Base-by-base conservation (phyloP, 306 rosid species). In the Trichosanthes cucumerina region DNA sequence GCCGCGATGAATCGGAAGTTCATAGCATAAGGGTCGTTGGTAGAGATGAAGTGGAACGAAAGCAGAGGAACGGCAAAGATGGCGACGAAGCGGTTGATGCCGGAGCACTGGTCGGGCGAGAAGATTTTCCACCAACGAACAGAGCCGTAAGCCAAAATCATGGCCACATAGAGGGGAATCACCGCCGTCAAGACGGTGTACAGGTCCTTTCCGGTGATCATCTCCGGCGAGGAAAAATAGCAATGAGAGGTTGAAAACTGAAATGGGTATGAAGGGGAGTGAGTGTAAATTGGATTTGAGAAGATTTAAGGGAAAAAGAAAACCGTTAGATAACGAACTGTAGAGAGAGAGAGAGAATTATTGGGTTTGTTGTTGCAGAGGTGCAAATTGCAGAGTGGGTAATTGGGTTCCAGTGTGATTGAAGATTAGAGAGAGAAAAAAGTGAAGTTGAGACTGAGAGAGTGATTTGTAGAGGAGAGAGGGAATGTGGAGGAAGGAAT, bases 51-150 rank as follows among this genome's bases (percentile, higher is more conserved):
- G 28, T 79, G 81, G 15, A 79, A 79, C 1, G 81, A 79, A 66
- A 79, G 81, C 14, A 79, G 23, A 5, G 81, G 76, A 9, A 65
- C 81, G 0, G 81, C 81, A 10, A 79, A 79, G 54, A 79, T 54
- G 14, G 81, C 81, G 0, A 79, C 81, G 36, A 79, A 79, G 9
- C 81, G 81, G 66, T 79, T 79, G 81, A 79, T 79, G 4, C 81
- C 81, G 47, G 81, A 79, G 52, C 81, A 79, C 38, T 79, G 81
- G 4, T 79, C 81, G 0, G 81, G 81, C 14, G 81, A 79, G 63
- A 79, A 79, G 64, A 79, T 79, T 39, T 69, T 79, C 81, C 81
- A 79, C 81, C 81, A 79, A 47, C 81, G 81, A 9, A 79, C 81
- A 4, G 81, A 79, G 18, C 81, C 81, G 7, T 79, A 79, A 24